Percentiles rank a stretch among this genome's conserved stretches.
Conservation (phyloP, 345 rosid genomes). For the Sisymbrium irio region DNA sequence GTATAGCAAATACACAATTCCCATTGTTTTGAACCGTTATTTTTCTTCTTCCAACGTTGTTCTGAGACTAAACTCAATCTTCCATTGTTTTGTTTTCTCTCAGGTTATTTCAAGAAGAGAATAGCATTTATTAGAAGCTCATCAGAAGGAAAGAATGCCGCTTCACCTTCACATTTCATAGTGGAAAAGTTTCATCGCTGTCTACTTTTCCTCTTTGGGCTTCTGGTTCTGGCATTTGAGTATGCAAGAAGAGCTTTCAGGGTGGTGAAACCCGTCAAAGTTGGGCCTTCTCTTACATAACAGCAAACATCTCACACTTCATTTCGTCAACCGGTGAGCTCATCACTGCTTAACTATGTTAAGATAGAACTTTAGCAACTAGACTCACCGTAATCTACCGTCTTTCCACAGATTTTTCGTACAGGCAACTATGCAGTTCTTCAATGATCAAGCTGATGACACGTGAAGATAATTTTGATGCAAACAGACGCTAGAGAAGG, state of each 20-base stretch:
- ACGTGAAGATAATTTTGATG: background rate
- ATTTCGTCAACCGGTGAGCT: constrained; percentile 39
- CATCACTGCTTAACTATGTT: background rate
- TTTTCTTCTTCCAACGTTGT: background rate
- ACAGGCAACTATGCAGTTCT: constrained; percentile 4
- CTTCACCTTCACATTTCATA: constrained; percentile 11
- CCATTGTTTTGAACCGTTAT: no score
- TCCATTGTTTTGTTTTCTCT: constrained; percentile 8
- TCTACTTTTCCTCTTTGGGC: constrained; percentile 55
- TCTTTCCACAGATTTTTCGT: background rate
- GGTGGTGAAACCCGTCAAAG: constrained; percentile 54
- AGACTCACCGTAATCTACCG: background rate
- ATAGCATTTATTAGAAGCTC: constrained; percentile 29
- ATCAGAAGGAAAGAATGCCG: constrained; percentile 38
- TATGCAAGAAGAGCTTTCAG: constrained; percentile 47
- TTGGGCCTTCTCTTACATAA: constrained; percentile 53
- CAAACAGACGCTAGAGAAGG: constrained; percentile 26
- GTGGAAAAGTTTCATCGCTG: constrained; percentile 45
- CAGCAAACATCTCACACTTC: constrained; percentile 11
- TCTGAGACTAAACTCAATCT: background rate
- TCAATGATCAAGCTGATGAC: constrained; percentile 23
- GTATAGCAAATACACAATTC: constrained; percentile 36
- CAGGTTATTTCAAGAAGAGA: constrained; percentile 49
- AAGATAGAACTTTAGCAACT: background rate
- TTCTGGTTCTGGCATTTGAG: constrained; percentile 56